Percentiles rank a stretch among this genome's conserved stretches.
phyloP scores from a whole-genome alignment of 2,329 filamentous ascomycete species.

The Venturia oleaginea region DNA sequence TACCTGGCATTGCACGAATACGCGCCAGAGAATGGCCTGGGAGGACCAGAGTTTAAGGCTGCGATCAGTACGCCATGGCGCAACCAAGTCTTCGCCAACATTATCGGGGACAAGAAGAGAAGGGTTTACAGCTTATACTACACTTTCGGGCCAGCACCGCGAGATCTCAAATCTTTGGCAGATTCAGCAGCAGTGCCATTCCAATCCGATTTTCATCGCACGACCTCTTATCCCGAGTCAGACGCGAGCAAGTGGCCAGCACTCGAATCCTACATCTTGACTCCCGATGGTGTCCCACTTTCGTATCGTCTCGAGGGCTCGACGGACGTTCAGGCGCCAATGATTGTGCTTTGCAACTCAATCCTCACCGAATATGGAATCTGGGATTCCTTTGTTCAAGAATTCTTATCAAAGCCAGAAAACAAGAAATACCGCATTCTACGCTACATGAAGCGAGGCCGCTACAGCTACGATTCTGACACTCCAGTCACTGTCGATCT shows the following conservation, averaged over 20 bases:
- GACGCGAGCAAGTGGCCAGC: constrained; percentile 35
- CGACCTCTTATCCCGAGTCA: constrained; percentile 43
- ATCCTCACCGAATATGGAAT: constrained; percentile 70
- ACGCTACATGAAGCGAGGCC: constrained; percentile 68
- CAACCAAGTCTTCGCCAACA: constrained; percentile 48
- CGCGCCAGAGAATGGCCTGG: constrained; percentile 55
- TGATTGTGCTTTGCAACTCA: constrained; percentile 70
- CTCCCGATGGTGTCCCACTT: constrained; percentile 57
- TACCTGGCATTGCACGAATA: constrained; percentile 68
- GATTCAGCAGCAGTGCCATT: constrained; percentile 39
- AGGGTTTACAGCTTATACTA: constrained; percentile 66
- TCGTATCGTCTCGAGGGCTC: constrained; percentile 71
- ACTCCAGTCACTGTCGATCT: constrained; percentile 49
- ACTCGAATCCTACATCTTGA: constrained; percentile 60
- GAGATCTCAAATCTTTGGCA: constrained; percentile 54
- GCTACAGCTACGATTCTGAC: constrained; percentile 39
- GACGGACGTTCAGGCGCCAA: constrained; percentile 54
- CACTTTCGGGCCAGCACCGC: constrained; percentile 65
- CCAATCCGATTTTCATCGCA: constrained; percentile 12
- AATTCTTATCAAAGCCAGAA: constrained; percentile 45
- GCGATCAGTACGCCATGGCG: constrained; percentile 50
- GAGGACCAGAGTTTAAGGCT: constrained; percentile 53
- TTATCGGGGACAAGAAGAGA: constrained; percentile 48
- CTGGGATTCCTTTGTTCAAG: constrained; percentile 65
- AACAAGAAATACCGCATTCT: constrained; percentile 62